A percentile compares a stretch with the other conserved stretches of the same genome.
phyloP scores from a whole-genome alignment of 2,329 filamentous ascomycete genomes.

The Sclerotinia glacialis region DNA sequence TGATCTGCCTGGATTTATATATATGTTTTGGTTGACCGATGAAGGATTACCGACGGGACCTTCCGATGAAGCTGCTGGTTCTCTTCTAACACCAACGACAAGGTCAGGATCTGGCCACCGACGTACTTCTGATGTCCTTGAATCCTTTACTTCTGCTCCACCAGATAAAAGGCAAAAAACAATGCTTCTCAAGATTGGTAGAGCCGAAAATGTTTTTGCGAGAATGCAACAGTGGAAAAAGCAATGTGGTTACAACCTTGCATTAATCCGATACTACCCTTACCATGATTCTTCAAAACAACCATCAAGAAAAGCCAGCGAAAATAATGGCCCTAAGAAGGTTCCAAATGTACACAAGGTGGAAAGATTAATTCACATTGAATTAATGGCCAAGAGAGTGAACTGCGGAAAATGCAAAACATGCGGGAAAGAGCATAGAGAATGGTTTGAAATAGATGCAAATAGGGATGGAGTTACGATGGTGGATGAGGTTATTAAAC shows the following conservation, averaged over 20 bases:
- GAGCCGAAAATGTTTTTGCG: conserved; percentile 79
- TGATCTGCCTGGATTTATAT: conserved; percentile 89
- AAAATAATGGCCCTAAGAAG: conserved; percentile 55
- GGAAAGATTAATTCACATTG: conserved; percentile 85
- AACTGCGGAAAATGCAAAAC: conserved; percentile 63
- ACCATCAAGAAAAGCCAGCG: conserved; percentile 14
- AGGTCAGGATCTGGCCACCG: conserved; percentile 40
- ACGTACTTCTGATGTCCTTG: conserved; percentile 55
- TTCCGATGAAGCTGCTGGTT: conserved; percentile 57
- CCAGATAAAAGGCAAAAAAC: conserved; percentile 48
- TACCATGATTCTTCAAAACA: conserved; percentile 50
- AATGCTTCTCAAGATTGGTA: conserved; percentile 65
- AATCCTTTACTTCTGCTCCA: conserved; percentile 47
- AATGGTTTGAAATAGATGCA: conserved; percentile 93
- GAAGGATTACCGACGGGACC: conserved; percentile 53
- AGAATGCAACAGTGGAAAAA: conserved; percentile 89
- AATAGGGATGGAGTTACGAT: conserved; percentile 64
- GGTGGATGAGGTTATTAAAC: conserved; percentile 70
- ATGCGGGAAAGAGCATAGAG: conserved; percentile 82
- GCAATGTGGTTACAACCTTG: conserved; percentile 87
- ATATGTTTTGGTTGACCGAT: conserved; percentile 96
- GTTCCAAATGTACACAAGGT: conserved; percentile 84
- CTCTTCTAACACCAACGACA: conserved; percentile 54
- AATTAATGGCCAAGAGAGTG: conserved; percentile 62
- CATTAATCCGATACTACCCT: conserved; percentile 87